Conservation (phyloP, 1,284 basidiomycete genomes). For the Salmacisia buchloeana region DNA sequence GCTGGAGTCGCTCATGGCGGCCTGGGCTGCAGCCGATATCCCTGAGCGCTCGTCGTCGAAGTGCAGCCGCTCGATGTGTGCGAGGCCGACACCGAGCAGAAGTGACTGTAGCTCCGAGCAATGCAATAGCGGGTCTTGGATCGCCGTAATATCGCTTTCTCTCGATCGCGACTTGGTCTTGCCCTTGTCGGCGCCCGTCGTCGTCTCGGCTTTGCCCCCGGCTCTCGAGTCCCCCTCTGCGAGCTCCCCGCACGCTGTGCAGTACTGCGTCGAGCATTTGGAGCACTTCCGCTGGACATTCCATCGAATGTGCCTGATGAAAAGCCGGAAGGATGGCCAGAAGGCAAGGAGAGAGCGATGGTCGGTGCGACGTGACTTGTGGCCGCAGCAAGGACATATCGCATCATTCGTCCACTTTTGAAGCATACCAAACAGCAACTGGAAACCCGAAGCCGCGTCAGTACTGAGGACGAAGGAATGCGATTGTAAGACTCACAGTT, state of each 20-base stretch:
- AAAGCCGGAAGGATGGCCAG: background rate
- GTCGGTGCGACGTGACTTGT: background rate
- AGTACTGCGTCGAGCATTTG: background rate
- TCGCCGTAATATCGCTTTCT: background rate
- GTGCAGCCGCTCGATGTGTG: conserved; percentile 14
- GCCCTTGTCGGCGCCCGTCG: background rate
- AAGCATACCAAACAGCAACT: background rate
- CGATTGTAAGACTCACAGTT: background rate
- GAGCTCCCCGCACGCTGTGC: background rate
- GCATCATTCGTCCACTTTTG: background rate
- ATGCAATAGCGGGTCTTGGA: conserved; percentile 7
- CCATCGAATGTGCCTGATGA: background rate
- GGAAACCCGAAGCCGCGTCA: background rate
- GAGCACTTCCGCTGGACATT: background rate
- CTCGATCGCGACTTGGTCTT: too few relatives aligned
- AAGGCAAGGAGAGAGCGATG: background rate
- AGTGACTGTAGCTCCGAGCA: conserved; percentile 13
- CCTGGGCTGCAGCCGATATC: background rate
- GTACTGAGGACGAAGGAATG: background rate
- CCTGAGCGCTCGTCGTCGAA: background rate
- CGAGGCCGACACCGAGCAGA: conserved; percentile 15
- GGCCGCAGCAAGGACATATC: background rate
- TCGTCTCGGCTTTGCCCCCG: background rate
- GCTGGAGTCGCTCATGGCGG: background rate
- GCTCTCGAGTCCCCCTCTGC: background rate